Conservation (phyloP, 495 filamentous ascomycete species). For the Pyrenula massariospora region DNA sequence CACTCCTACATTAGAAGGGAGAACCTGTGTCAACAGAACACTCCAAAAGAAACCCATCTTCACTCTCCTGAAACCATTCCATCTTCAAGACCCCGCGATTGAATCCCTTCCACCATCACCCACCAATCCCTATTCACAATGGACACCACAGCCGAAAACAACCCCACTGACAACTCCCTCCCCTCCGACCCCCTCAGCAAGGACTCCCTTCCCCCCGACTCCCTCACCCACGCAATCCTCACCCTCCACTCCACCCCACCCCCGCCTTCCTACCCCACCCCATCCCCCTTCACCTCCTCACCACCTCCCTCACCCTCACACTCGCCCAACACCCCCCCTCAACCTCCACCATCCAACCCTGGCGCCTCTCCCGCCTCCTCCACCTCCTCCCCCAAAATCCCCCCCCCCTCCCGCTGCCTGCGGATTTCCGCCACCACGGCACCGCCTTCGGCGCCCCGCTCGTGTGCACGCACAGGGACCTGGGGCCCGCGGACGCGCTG, state of each 20-base stretch:
- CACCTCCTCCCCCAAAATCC: background rate
- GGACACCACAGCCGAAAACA: too few species aligned
- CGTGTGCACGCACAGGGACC: background rate
- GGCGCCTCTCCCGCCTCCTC: background rate
- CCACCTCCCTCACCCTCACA: background rate
- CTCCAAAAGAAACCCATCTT: too few species aligned
- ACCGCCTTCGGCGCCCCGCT: background rate
- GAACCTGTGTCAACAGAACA: too few species aligned
- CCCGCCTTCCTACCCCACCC: background rate
- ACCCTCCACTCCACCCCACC: background rate
- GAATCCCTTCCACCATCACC: too few species aligned
- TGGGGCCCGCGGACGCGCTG: background rate
- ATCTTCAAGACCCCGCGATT: too few species aligned
- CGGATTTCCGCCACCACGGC: background rate
- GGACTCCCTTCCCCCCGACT: too few species aligned
- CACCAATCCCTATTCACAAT: too few species aligned
- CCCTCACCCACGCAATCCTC: background rate
- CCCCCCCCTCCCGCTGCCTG: background rate
- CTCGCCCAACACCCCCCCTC: background rate
- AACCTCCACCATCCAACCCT: background rate
- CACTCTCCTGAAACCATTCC: too few species aligned
- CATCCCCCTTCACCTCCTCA: background rate
- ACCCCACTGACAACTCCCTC: too few species aligned
- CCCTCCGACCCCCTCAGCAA: too few species aligned
- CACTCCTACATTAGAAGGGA: too few species aligned